Evolutionary conservation across 257 asterid species (phyloP), one percentile per base, ranked within the genome.

Genomic region (Plantago elongata): DNA sequence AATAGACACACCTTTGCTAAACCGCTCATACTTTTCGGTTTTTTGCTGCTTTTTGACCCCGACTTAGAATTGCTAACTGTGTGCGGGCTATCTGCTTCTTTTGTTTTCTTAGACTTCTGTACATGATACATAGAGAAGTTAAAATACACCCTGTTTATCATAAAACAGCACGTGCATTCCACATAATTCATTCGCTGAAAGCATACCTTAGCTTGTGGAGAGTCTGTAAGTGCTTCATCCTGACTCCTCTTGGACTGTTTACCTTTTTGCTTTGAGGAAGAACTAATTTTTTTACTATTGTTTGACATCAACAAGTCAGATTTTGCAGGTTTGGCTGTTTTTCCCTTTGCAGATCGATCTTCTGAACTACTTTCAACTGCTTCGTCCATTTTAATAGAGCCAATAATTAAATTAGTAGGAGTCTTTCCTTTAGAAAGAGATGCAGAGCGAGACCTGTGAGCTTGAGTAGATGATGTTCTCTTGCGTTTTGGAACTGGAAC

Each of bases 401-500:
- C 83, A 71, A 54, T 58, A 61, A 68, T 60, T 61, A 60, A 66
- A 54, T 9, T 54, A 29, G 43, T 15, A 29, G 18, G 43, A 9
- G 11, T 52, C 57, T 52, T 52, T 18, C 59, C 59, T 37, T 54
- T 54, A 18, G 59, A 54, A 54, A 73, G 57, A 54, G 63, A 63
- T 61, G 66, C 65, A 27, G 40, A 37, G 51, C 57, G 60, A 66
- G 88, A 72, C 71, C 73, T 90, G 68, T 71, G 82, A 73, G 77
- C 84, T 54, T 63, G 79, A 76, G 79, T 54, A 60, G 89, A 72
- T 40, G 95, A 79, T 22, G 96, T 85, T 74, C 95, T 89, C 78
- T 64, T 78, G 49, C 95, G 88, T 75, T 87, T 93, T 63, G 97
- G 95, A 57, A 82, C 89, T 69, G 88, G 83, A 80, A 75, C 74